These are phyloP conservation scores for Fusarium sp. DNA, from an alignment of 2,329 filamentous ascomycete genomes.

Conservation along the genomic window DNA sequence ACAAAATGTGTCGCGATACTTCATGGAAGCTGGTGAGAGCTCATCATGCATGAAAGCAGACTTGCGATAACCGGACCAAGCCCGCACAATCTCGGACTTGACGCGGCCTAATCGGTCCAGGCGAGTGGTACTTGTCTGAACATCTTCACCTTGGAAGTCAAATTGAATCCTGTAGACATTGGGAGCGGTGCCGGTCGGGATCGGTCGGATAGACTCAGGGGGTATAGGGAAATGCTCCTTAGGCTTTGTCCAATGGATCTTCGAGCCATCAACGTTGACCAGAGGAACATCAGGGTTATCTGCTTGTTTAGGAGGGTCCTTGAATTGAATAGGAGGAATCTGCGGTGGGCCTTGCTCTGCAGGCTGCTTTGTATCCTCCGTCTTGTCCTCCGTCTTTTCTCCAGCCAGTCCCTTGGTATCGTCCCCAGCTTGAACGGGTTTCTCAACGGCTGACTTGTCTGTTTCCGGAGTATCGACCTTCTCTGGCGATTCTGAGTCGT, in stretches of 20 bases:
- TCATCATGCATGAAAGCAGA: constrained; percentile 91
- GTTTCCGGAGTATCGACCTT: constrained; percentile 7
- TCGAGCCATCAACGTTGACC: constrained; percentile 32
- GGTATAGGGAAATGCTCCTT: constrained; percentile 83
- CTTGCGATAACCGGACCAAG: constrained; percentile 85
- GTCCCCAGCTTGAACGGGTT: constrained; percentile 7
- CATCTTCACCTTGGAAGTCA: constrained; percentile 74
- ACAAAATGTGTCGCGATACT: constrained; percentile 83
- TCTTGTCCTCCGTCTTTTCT: constrained; percentile 6
- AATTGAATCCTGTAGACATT: constrained; percentile 82
- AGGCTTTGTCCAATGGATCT: constrained; percentile 78
- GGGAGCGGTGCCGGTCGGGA: constrained; percentile 79
- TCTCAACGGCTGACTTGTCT: constrained; percentile 22
- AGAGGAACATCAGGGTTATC: constrained; percentile 31
- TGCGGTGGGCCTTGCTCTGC: constrained; percentile 29
- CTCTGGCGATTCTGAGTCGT: constrained; percentile 5
- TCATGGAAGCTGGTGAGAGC: constrained; percentile 76
- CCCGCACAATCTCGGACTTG: constrained; percentile 78
- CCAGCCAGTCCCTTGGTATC: constrained; percentile 11
- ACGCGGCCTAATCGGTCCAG: constrained; percentile 73
- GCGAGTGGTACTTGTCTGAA: constrained; percentile 69
- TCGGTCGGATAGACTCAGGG: constrained; percentile 74
- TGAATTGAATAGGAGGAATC: constrained; percentile 42
- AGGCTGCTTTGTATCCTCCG: constrained; percentile 10
- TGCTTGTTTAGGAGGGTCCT: constrained; percentile 45